These are phyloP conservation scores for Mallotus japonicus DNA, from an alignment of 441 rosid genomes.

Conservation along the genomic window DNA sequence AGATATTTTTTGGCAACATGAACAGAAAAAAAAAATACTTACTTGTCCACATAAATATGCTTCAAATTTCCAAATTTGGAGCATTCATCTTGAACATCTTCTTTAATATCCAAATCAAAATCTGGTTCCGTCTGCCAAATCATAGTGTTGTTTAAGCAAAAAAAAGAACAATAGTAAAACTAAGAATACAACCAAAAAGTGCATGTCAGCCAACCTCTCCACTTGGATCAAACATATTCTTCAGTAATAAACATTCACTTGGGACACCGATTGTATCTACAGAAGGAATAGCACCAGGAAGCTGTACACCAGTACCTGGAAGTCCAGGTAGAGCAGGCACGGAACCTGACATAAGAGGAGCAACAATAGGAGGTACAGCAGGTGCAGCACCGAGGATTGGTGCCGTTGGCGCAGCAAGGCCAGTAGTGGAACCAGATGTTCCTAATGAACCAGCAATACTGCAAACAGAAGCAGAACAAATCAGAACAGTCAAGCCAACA, in stretches of 20 bases:
- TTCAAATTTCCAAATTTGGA: slow-evolving; percentile 69
- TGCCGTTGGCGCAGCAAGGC: slow-evolving; percentile 41
- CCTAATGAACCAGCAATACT: slow-evolving; percentile 42
- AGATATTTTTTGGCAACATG: not conserved
- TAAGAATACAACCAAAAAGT: slow-evolving; percentile 4
- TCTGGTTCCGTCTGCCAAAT: slow-evolving; percentile 72
- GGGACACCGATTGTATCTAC: slow-evolving; percentile 69
- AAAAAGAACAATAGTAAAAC: not conserved
- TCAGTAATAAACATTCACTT: slow-evolving; percentile 80
- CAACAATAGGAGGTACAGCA: slow-evolving; percentile 41
- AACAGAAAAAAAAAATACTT: slow-evolving; percentile 18
- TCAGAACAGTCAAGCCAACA: slow-evolving; percentile 17
- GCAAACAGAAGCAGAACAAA: slow-evolving; percentile 19
- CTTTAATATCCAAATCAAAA: slow-evolving; percentile 87
- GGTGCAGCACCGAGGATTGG: slow-evolving; percentile 47
- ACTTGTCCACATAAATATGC: slow-evolving; percentile 90
- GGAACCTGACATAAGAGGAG: slow-evolving; percentile 50
- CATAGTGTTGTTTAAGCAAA: slow-evolving; percentile 5
- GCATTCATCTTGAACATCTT: slow-evolving; percentile 83
- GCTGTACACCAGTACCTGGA: slow-evolving; percentile 46
- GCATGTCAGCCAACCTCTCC: slow-evolving; percentile 50
- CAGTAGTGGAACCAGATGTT: slow-evolving; percentile 38
- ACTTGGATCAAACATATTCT: slow-evolving; percentile 96
- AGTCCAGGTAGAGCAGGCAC: slow-evolving; percentile 53
- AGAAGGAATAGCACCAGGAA: slow-evolving; percentile 46